Percentiles rank a stretch among this genome's conserved stretches.
Conservation (phyloP, 2,329 filamentous ascomycete species). For the Trichoderma breve region DNA sequence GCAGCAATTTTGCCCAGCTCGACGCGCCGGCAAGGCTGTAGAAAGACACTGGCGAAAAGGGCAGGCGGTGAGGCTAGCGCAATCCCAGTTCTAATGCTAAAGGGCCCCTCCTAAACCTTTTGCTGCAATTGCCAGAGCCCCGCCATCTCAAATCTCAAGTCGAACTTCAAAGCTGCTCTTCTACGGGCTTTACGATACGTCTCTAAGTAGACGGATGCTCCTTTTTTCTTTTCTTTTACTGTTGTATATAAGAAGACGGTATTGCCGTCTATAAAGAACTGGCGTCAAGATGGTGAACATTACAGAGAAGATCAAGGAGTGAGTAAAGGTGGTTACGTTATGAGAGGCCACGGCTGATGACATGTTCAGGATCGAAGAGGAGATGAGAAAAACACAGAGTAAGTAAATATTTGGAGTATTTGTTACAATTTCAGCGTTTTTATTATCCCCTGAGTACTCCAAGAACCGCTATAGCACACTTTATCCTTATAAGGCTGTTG, state of each 20-base stretch:
- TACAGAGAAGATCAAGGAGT: constrained; percentile 99
- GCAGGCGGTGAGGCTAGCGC: constrained; percentile 32
- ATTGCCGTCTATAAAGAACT: constrained; percentile 33
- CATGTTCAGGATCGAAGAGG: constrained; percentile 86
- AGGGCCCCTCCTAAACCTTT: constrained; percentile 8
- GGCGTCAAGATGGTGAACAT: constrained; percentile 87
- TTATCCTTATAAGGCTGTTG: background rate
- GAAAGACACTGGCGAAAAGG: constrained; percentile 15
- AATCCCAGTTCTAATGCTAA: background rate
- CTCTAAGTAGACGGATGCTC: background rate
- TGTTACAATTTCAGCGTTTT: background rate
- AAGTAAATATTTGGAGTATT: constrained; percentile 37
- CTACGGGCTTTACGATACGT: background rate
- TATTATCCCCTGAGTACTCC: background rate
- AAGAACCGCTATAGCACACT: background rate
- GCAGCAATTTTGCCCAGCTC: background rate
- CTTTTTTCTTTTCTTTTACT: background rate
- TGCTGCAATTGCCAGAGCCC: constrained; percentile 9
- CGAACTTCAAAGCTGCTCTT: background rate
- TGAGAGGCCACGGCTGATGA: constrained; percentile 25
- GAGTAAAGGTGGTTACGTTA: constrained; percentile 34
- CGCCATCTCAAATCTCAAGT: constrained; percentile 5
- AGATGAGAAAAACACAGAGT: constrained; percentile 99
- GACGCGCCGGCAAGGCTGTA: constrained; percentile 28
- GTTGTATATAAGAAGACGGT: constrained; percentile 27